Evolutionary conservation across 495 filamentous ascomycete species (phyloP).

Genomic region (Penicillium coprophilum): DNA sequence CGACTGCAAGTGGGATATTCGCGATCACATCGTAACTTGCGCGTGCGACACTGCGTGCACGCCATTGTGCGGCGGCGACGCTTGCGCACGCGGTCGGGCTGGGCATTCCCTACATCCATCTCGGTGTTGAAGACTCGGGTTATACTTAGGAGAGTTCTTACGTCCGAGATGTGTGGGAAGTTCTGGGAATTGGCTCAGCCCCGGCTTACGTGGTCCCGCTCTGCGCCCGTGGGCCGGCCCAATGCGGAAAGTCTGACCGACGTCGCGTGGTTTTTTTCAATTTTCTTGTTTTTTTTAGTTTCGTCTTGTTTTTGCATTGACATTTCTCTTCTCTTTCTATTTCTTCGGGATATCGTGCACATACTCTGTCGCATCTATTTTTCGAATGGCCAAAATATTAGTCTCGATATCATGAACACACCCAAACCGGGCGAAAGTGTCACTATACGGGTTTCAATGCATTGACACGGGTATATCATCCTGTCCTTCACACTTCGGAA

Average conservation of each 20-base stretch:
- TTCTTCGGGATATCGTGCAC: background rate
- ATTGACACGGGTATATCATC: background rate
- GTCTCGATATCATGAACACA: background rate
- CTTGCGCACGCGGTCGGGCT: conserved; percentile 39
- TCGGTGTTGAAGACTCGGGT: conserved; percentile 3
- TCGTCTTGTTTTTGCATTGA: background rate
- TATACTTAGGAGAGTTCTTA: conserved; percentile 2
- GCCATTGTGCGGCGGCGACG: conserved; percentile 43
- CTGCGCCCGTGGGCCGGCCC: background rate
- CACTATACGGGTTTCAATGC: background rate
- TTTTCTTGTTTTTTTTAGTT: background rate
- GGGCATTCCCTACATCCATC: conserved; percentile 14
- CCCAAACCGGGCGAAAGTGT: background rate
- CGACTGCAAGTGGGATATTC: conserved; percentile 63
- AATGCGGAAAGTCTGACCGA: conserved; percentile 22
- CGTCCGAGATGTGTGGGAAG: conserved; percentile 7
- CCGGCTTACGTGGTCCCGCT: conserved; percentile 21
- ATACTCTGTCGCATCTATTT: background rate
- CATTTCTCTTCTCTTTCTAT: background rate
- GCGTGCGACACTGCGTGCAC: conserved; percentile 57
- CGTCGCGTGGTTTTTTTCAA: background rate
- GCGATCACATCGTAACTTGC: conserved; percentile 71
- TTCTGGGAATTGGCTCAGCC: background rate
- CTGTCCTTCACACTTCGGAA: background rate
- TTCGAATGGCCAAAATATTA: background rate